A percentile compares a stretch with the other conserved stretches of the same genome.
Conservation (phyloP, 768 basidiomycete species). For the Tubosaeta sp. region DNA sequence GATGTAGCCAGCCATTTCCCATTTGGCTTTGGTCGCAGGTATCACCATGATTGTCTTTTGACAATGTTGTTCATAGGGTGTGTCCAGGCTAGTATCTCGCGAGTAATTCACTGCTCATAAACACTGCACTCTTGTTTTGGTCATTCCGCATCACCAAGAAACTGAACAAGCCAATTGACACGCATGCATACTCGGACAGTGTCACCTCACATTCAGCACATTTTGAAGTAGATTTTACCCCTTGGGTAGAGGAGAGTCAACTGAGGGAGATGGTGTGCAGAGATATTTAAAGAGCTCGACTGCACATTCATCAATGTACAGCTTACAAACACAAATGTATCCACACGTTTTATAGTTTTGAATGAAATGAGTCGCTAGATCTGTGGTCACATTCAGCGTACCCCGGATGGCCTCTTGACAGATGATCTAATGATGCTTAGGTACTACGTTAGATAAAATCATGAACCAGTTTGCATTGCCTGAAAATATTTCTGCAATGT, state of each 20-base stretch:
- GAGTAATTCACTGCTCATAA: constrained; percentile 50
- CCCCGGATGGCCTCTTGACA: no score
- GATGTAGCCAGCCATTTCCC: constrained; percentile 39
- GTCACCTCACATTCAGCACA: constrained; percentile 53
- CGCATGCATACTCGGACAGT: constrained; percentile 49
- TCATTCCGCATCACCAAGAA: constrained; percentile 52
- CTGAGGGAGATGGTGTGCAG: constrained; percentile 11
- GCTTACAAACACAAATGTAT: no score
- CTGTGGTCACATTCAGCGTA: no score
- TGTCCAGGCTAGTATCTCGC: constrained; percentile 60
- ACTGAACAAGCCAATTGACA: constrained; percentile 49
- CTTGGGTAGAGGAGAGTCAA: constrained; percentile 28
- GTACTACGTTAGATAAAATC: no score
- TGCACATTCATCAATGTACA: background rate
- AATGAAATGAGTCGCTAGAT: no score
- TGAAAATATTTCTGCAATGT: no score
- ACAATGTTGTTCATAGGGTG: constrained; percentile 31
- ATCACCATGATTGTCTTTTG: background rate
- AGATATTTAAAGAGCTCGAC: no score
- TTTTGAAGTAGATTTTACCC: constrained; percentile 53
- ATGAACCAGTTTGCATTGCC: no score
- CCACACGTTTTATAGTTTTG: no score
- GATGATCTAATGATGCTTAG: no score
- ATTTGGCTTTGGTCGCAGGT: constrained; percentile 50
- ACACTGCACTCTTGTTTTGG: constrained; percentile 57